These are phyloP conservation scores for Lignosus rhinocerotis DNA, from an alignment of 1,284 basidiomycete genomes.

Conservation along the genomic window DNA sequence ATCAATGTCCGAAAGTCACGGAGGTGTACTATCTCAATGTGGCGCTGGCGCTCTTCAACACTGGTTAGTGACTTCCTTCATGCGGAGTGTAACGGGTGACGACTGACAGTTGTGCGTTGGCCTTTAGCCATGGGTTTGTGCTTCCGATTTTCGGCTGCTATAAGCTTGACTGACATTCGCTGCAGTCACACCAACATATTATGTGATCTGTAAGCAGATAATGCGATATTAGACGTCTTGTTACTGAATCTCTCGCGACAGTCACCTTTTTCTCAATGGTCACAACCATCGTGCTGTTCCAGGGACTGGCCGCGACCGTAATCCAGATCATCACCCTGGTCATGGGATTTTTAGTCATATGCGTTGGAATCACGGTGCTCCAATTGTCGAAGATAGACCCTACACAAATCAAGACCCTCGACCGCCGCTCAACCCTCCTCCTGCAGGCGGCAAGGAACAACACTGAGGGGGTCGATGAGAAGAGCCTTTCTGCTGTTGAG, in stretches of 20 bases:
- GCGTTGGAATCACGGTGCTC: conserved; percentile 88
- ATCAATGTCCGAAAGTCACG: conserved; percentile 51
- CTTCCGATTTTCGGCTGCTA: neutral
- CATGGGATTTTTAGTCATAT: conserved; percentile 88
- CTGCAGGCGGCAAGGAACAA: conserved; percentile 72
- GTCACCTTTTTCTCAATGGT: conserved; percentile 89
- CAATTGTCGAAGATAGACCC: conserved; percentile 97
- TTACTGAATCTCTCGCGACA: conserved; percentile 27
- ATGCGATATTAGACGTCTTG: neutral
- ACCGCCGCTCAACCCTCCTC: conserved; percentile 83
- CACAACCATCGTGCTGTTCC: conserved; percentile 86
- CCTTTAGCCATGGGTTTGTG: conserved; percentile 71
- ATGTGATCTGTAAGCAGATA: conserved; percentile 67
- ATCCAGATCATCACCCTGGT: conserved; percentile 88
- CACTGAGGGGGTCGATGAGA: conserved; percentile 66
- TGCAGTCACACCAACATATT: conserved; percentile 85
- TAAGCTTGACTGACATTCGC: conserved; percentile 18
- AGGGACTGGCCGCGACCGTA: conserved; percentile 82
- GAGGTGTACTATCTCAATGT: conserved; percentile 98
- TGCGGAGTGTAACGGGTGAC: neutral
- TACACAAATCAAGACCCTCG: conserved; percentile 69
- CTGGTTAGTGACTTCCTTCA: conserved; percentile 49
- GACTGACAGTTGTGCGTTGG: neutral
- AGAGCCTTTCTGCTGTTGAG: conserved; percentile 53
- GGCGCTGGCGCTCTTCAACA: conserved; percentile 95